Conservation (phyloP, 2,329 filamentous ascomycete species). For the Karstenula rhodostoma region DNA sequence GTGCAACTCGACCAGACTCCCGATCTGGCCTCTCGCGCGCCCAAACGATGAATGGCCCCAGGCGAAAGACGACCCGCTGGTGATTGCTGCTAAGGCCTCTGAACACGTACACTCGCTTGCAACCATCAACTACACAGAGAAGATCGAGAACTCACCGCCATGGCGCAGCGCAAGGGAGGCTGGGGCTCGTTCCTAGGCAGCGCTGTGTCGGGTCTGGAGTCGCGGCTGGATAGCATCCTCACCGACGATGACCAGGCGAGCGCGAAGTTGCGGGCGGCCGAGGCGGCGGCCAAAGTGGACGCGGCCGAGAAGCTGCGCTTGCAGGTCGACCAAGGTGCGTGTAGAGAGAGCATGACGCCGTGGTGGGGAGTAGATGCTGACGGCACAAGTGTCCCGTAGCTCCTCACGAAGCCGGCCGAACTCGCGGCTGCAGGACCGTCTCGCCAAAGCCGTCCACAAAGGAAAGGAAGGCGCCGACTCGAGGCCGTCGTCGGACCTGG, state of each 20-base stretch:
- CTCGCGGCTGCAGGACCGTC: conserved; percentile 85
- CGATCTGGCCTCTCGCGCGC: conserved; percentile 41
- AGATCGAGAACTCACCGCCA: conserved; percentile 38
- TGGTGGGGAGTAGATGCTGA: conserved; percentile 27
- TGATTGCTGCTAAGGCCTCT: conserved; percentile 36
- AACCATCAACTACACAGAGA: conserved; percentile 10
- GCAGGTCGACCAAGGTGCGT: conserved; percentile 44
- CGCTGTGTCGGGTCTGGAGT: conserved; percentile 93
- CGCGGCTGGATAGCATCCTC: conserved; percentile 88
- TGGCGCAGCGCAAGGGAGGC: conserved; percentile 34
- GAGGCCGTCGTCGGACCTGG: conserved; percentile 58
- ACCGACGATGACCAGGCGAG: conserved; percentile 74
- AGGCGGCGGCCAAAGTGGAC: conserved; percentile 46
- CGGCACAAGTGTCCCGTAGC: conserved; percentile 64
- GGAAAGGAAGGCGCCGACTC: conserved; percentile 64
- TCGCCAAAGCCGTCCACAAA: conserved; percentile 85
- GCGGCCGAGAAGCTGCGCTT: conserved; percentile 38
- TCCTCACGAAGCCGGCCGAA: conserved; percentile 73
- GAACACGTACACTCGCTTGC: conserved; percentile 5
- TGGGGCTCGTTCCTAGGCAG: conserved; percentile 61
- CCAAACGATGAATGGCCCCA: conserved; percentile 41
- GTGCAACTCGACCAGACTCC: conserved; percentile 31
- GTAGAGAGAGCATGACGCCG: background rate
- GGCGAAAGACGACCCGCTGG: conserved; percentile 38
- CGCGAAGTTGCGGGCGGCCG: conserved; percentile 52